Percentiles rank a stretch among this genome's conserved stretches.
Conservation (phyloP, 2,329 filamentous ascomycete genomes). For the Capronia americana region DNA sequence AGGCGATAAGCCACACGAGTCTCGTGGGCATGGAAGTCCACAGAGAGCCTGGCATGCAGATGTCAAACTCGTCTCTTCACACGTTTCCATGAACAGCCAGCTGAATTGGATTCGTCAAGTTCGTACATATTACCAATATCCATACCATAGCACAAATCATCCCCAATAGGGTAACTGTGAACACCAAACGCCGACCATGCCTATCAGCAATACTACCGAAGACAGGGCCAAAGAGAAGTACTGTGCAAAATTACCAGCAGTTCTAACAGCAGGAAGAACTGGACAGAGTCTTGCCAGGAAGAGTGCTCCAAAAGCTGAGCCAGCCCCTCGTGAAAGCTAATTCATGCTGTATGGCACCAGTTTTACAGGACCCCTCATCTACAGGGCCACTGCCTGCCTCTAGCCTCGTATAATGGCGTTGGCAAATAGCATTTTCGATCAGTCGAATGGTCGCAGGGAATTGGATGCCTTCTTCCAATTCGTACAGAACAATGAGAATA, state of each 20-base stretch:
- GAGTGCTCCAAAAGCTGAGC: slow-evolving; percentile 4
- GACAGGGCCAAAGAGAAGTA: slow-evolving; percentile 3
- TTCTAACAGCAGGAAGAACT: slow-evolving; percentile 1
- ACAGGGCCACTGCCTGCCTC: neutral
- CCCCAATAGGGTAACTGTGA: slow-evolving; percentile 2
- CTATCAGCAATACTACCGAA: slow-evolving; percentile 5
- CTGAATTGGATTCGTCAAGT: slow-evolving; percentile 1
- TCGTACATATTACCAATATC: slow-evolving; percentile 4
- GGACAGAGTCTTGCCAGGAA: neutral
- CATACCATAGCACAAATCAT: slow-evolving; percentile 3
- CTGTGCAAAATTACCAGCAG: slow-evolving; percentile 3
- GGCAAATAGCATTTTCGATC: slow-evolving; percentile 4
- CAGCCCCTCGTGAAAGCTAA: slow-evolving; percentile 2
- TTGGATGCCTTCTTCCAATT: slow-evolving; percentile 4
- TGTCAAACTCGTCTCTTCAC: slow-evolving; percentile 3
- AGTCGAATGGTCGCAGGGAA: slow-evolving; percentile 4
- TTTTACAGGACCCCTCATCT: slow-evolving; percentile 1
- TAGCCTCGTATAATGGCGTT: neutral
- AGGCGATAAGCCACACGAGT: neutral
- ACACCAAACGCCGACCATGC: slow-evolving; percentile 3
- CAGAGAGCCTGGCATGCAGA: slow-evolving; percentile 3
- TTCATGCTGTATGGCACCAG: neutral
- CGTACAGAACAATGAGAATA: slow-evolving; percentile 5
- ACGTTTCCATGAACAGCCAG: slow-evolving; percentile 2
- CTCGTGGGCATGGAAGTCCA: slow-evolving; percentile 2